Percentiles rank a stretch among this genome's conserved stretches.
These are phyloP conservation scores for Penicillium sp. DNA, from an alignment of 2,329 filamentous ascomycete species.

Conservation along the genomic window DNA sequence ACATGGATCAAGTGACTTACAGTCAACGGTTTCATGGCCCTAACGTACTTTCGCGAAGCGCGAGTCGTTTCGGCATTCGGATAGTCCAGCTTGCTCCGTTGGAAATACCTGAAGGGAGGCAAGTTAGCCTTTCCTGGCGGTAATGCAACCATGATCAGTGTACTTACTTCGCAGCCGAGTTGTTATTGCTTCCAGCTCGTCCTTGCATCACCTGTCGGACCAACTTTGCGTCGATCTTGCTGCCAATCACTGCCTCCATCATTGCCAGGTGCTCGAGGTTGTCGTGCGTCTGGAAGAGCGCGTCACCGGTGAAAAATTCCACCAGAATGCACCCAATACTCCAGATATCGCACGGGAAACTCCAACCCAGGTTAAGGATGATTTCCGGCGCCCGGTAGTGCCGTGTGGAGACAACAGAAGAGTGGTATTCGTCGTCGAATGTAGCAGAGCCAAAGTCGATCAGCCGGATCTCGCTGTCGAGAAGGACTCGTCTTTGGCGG, in stretches of 20 bases:
- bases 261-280: conserved; percentile 67
- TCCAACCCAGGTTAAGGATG: conserved; percentile 66
- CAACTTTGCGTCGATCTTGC: conserved; percentile 55
- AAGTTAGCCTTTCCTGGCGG: conserved; percentile 29
- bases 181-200: conserved; percentile 51
- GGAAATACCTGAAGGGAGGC: conserved; percentile 50
- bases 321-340: conserved; percentile 68
- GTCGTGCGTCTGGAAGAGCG: conserved; percentile 67
- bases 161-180: conserved; percentile 57
- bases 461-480: conserved; percentile 64
- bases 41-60: conserved; percentile 64
- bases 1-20: conserved; percentile 41
- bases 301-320: conserved; percentile 67
- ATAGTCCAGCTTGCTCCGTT: conserved; percentile 58
- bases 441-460: conserved; percentile 69
- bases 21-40: conserved; percentile 63
- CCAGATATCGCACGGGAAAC: conserved; percentile 67
- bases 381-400: conserved; percentile 68
- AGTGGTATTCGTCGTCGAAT: conserved; percentile 68
- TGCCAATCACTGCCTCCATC: conserved; percentile 64
- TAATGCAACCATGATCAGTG: conserved; percentile 13
- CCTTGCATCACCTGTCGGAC: conserved; percentile 53
- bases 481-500: conserved; percentile 60
- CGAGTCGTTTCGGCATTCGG: conserved; percentile 62
- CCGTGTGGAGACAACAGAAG: conserved; percentile 64